These are phyloP conservation scores for Buddleja alternifolia DNA, from an alignment of 257 asterid species.

Conservation along the genomic window DNA sequence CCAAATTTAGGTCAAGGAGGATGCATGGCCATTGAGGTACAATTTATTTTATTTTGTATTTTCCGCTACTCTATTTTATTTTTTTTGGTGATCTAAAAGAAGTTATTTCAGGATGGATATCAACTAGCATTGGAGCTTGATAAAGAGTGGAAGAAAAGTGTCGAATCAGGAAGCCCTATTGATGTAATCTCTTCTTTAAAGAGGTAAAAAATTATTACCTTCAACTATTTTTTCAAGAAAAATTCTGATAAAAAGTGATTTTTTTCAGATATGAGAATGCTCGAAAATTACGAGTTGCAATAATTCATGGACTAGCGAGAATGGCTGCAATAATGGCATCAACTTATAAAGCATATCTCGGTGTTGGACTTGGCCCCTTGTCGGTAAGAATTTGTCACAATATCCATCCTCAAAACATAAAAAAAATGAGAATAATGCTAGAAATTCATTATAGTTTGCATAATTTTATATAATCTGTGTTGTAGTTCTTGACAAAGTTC, in stretches of 20 bases:
- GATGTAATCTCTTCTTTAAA: slow-evolving; percentile 68
- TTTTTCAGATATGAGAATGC: slow-evolving; percentile 76
- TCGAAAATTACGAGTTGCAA: slow-evolving; percentile 79
- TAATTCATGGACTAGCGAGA: slow-evolving; percentile 95
- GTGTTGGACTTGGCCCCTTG: slow-evolving; percentile 93
- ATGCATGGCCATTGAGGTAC: slow-evolving; percentile 99
- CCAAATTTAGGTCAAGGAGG: slow-evolving; percentile 99
- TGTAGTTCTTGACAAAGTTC: slow-evolving; percentile 78
- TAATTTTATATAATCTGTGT: slow-evolving; percentile 11
- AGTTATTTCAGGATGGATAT: slow-evolving; percentile 67
- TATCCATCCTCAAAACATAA: not conserved
- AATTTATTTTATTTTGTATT: not conserved
- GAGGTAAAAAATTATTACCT: slow-evolving; percentile 43
- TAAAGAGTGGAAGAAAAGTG: slow-evolving; percentile 57
- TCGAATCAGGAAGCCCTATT: slow-evolving; percentile 49
- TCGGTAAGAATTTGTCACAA: slow-evolving; percentile 50
- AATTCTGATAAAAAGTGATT: not conserved
- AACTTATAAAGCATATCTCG: slow-evolving; percentile 89
- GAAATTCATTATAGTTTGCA: slow-evolving; percentile 3
- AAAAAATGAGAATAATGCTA: not conserved
- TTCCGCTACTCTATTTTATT: not conserved
- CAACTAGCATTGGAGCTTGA: slow-evolving; percentile 91
- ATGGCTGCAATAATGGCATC: slow-evolving; percentile 98
- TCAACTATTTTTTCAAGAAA: not conserved
- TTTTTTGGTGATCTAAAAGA: slow-evolving; percentile 17